Percentiles rank a stretch among this genome's conserved stretches.
phyloP scores from a whole-genome alignment of 2,329 filamentous ascomycete genomes.

The Coniella lustricola region DNA sequence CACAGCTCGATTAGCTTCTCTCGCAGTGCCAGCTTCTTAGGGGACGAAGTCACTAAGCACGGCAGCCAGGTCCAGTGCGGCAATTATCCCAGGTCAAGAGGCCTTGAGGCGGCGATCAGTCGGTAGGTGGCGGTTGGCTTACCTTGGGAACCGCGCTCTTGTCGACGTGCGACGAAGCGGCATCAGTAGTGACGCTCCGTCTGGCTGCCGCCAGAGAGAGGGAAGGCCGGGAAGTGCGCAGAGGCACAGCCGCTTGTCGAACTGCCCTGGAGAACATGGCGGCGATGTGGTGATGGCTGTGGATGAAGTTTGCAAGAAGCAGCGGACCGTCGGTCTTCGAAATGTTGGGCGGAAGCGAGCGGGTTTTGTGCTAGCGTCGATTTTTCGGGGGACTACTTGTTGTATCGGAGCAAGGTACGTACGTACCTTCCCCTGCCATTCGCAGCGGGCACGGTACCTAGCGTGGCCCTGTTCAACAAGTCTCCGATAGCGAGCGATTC shows the following conservation, averaged over 20 bases:
- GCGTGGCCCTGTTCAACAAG: not conserved
- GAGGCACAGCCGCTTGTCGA: conserved; percentile 51
- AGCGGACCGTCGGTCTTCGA: conserved; percentile 15
- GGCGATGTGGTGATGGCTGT: conserved; percentile 10
- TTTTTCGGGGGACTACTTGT: conserved; percentile 2
- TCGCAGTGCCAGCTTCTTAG: not conserved
- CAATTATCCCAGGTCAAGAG: not conserved
- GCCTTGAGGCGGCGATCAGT: not conserved
- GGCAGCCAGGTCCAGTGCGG: not conserved
- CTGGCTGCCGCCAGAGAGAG: conserved; percentile 42
- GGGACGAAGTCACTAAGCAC: not conserved
- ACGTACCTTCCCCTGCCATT: not conserved
- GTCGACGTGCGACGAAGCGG: conserved; percentile 83
- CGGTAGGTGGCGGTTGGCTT: conserved; percentile 18
- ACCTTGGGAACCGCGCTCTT: conserved; percentile 56
- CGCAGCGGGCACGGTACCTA: not conserved
- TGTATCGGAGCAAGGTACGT: no score
- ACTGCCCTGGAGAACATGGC: conserved; percentile 67
- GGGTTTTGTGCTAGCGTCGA: conserved; percentile 9
- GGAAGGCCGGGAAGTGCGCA: conserved; percentile 42
- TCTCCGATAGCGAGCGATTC: not conserved
- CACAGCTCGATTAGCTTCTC: conserved; percentile 8
- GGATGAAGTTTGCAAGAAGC: conserved; percentile 6
- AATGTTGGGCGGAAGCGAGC: conserved; percentile 12
- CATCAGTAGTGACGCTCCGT: conserved; percentile 88